Conservation (phyloP, 441 rosid species). For the Erysimum cheiri region DNA sequence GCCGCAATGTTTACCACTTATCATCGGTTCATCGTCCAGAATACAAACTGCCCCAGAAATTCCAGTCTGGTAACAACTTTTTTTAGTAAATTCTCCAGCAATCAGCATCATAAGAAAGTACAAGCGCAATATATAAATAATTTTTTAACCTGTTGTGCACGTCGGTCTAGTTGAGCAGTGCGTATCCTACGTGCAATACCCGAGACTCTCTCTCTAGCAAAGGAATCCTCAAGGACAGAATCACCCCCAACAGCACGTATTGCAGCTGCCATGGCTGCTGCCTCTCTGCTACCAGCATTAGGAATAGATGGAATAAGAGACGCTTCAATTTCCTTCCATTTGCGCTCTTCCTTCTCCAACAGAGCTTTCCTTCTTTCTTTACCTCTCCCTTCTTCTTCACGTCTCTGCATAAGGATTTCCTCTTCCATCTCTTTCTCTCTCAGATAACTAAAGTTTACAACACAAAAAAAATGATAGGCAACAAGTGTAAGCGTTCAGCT, state of each 20-base stretch:
- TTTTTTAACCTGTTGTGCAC: constrained; percentile 83
- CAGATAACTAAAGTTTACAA: constrained; percentile 68
- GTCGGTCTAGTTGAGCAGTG: constrained; percentile 83
- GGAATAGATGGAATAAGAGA: constrained; percentile 99
- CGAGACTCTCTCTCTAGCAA: constrained; percentile 98
- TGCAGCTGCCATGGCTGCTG: constrained; percentile 99
- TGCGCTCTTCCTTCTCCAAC: constrained; percentile 99
- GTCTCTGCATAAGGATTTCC: constrained; percentile 97
- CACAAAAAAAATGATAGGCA: constrained; percentile 19
- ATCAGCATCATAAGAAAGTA: constrained; percentile 31
- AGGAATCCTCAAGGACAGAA: constrained; percentile 99
- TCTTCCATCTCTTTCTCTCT: constrained; percentile 99
- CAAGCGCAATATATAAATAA: constrained; percentile 4
- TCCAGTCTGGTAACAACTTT: constrained; percentile 72
- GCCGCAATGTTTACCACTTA: constrained; percentile 92
- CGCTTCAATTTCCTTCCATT: constrained; percentile 99
- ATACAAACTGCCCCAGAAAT: constrained; percentile 86
- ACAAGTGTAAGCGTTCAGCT: constrained; percentile 19
- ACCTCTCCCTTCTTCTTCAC: constrained; percentile 99
- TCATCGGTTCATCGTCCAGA: constrained; percentile 97
- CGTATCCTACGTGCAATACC: constrained; percentile 98
- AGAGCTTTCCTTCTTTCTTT: constrained; percentile 99
- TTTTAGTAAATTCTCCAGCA: constrained; percentile 30
- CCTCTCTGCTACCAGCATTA: constrained; percentile 99
- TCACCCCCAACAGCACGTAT: constrained; percentile 99